Evolutionary conservation across 2,329 filamentous ascomycete genomes (phyloP), one percentile per base, ranked within the genome.

Genomic region (Nakataea oryzae): DNA sequence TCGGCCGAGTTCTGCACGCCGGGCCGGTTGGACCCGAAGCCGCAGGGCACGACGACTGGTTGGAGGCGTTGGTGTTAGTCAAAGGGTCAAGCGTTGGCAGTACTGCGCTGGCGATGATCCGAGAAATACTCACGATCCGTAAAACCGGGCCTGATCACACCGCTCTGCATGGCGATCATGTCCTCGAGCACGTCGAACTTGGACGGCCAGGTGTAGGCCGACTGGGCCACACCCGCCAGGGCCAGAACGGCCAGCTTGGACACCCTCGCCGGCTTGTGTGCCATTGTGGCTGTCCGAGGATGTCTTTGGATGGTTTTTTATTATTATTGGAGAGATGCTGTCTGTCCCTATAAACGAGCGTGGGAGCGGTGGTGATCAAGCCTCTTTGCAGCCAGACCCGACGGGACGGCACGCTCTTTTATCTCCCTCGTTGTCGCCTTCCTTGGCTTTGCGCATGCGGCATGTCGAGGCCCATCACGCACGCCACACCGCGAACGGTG

Each of bases 1-100:
- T 86, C 83, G 8, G 83, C 83, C 7, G 84, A 81, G 55, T 81
- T 83, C 50, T 81, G 76, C 59, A 83, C 80, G 57, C 83, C 84
- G 2, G 78, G 74, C 0, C 80, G 61, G 57, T 66, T 68, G 34
- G 64, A 61, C 21, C 68, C 65, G 11, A 66, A 65, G 9, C 64
- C 7, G 26, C 58, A 54, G n/a, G 34, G 26, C 8, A 41, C 26
- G 12, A 32, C 27, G 17, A 54, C 41, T 50, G 17, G 41, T 8
- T 21, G 21, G 41, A 8, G 17, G 5, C 5, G 21, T 50, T 50
- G 11, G 41, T 12, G 21, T 21, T n/a, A 12, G 41, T 1, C 6
- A n/a, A 7, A 9, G 2, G 21, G n/a, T n/a, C n/a, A 30, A 1
- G 17, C 13, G 30, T 32, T 32, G 30, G 2, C 30, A 9, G 8